A percentile compares a stretch with the other conserved stretches of the same genome.
Evolutionary conservation across 768 basidiomycete species (phyloP).

Genomic region (Imleria badia): DNA sequence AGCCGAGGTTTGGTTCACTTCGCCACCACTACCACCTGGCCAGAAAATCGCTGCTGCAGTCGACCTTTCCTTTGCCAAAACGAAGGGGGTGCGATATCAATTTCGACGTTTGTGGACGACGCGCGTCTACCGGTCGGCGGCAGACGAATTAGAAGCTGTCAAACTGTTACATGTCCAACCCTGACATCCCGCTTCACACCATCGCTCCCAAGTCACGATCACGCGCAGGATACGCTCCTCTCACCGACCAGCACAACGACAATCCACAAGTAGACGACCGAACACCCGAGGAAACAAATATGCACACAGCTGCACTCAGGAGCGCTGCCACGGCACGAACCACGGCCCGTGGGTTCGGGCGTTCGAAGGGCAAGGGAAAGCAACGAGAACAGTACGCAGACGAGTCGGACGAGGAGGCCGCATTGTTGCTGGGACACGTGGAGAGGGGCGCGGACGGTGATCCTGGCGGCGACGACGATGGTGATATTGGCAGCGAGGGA

Average conservation of each 20-base stretch:
- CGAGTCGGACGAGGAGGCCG: constrained; percentile 63
- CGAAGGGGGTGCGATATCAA: too few species aligned
- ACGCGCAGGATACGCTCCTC: constrained; percentile 48
- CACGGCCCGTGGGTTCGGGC: constrained; percentile 16
- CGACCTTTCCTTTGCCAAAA: too few species aligned
- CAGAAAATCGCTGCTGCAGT: background rate
- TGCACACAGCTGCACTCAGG: constrained; percentile 34
- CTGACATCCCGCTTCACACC: constrained; percentile 70
- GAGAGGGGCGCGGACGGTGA: constrained; percentile 37
- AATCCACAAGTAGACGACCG: constrained; percentile 22
- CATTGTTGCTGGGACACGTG: constrained; percentile 41
- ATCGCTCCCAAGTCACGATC: constrained; percentile 49
- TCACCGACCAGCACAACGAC: constrained; percentile 31
- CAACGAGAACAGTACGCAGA: constrained; percentile 58
- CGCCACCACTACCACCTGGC: background rate
- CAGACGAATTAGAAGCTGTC: background rate
- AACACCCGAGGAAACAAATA: constrained; percentile 14
- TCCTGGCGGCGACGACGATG: constrained; percentile 38
- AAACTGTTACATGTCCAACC: constrained; percentile 31
- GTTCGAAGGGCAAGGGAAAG: constrained; percentile 38
- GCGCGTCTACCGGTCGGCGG: background rate
- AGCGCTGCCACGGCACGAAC: constrained; percentile 35
- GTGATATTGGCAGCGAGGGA: constrained; percentile 34
- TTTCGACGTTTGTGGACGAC: background rate
- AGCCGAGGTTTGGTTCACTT: too few species aligned